Conservation (phyloP, 2,329 filamentous ascomycete genomes). For the Leptographium procerum region DNA sequence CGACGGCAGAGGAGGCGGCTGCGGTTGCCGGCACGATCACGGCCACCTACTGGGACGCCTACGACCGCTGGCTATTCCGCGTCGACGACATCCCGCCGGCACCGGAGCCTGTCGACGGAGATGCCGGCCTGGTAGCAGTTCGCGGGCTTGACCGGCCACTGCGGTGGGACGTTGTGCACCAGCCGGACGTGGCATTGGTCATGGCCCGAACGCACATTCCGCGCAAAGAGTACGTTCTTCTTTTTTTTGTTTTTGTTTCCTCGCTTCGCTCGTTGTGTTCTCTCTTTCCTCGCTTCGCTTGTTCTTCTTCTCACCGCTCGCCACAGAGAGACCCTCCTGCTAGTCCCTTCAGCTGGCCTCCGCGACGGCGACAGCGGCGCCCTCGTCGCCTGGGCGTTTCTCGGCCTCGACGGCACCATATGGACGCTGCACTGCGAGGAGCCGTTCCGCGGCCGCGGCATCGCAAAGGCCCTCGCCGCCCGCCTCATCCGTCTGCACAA, state of each 20-base stretch:
- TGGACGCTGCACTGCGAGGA: conserved; percentile 51
- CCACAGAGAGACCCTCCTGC: conserved; percentile 25
- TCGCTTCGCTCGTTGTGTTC: neutral
- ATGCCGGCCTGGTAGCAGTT: conserved; percentile 1
- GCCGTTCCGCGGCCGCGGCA: conserved; percentile 45
- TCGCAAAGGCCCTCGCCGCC: conserved; percentile 49
- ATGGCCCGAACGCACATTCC: conserved; percentile 43
- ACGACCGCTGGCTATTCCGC: conserved; percentile 49
- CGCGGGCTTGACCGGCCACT: conserved; percentile 27
- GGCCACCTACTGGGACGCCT: conserved; percentile 22
- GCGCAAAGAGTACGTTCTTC: conserved; percentile 34
- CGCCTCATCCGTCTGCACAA: conserved; percentile 45
- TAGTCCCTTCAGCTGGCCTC: conserved; percentile 35
- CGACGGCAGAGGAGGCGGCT: neutral
- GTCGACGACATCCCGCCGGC: conserved; percentile 29
- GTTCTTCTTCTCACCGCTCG: neutral
- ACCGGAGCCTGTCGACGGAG: neutral
- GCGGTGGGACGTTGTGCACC: conserved; percentile 40
- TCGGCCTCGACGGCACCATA: conserved; percentile 49
- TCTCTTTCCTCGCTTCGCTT: neutral
- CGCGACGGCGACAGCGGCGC: conserved; percentile 28
- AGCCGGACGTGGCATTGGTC: conserved; percentile 45
- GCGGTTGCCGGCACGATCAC: conserved; percentile 10
- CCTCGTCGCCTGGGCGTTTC: conserved; percentile 54
- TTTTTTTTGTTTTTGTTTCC: neutral